These are phyloP conservation scores for Aspergillus uvarum DNA, from an alignment of 2,329 filamentous ascomycete genomes.

Conservation along the genomic window DNA sequence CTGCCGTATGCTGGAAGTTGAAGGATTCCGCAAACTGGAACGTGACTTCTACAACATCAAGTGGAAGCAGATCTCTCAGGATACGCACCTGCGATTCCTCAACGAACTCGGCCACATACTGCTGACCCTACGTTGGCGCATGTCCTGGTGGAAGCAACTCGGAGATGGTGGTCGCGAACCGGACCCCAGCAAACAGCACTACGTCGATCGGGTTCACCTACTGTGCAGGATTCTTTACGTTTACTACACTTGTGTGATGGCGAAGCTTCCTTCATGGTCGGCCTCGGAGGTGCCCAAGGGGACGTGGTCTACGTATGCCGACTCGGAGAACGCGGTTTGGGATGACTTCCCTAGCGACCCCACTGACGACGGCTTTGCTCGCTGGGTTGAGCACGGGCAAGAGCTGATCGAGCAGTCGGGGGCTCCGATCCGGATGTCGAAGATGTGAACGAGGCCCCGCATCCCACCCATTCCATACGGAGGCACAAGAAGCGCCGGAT, in stretches of 20 bases:
- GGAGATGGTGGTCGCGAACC: constrained; percentile 39
- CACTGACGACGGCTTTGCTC: constrained; percentile 40
- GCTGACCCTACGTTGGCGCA: constrained; percentile 46
- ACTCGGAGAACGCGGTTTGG: constrained; percentile 41
- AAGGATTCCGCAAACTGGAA: constrained; percentile 47
- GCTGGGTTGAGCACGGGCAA: constrained; percentile 43
- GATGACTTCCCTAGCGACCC: constrained; percentile 45
- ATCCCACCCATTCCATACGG: no score
- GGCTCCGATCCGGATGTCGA: constrained; percentile 32
- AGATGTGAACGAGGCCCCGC: constrained; percentile 17
- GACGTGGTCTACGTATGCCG: constrained; percentile 43
- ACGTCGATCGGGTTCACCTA: constrained; percentile 41
- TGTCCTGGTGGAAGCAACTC: constrained; percentile 47
- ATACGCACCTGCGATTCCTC: constrained; percentile 43
- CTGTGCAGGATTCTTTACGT: constrained; percentile 48
- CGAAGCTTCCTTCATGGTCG: constrained; percentile 44
- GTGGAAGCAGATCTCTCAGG: constrained; percentile 45
- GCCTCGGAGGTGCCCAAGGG: constrained; percentile 39
- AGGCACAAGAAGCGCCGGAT: constrained; percentile 17
- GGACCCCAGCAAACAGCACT: constrained; percentile 41
- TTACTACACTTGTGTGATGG: constrained; percentile 46
- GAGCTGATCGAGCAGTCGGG: constrained; percentile 43
- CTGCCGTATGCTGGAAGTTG: constrained; percentile 48
- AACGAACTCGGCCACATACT: constrained; percentile 43
- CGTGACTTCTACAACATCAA: constrained; percentile 48